A percentile compares a stretch with the other conserved stretches of the same genome.
Evolutionary conservation across 345 rosid species (phyloP).

Genomic region (Eucalyptus coolabah): DNA sequence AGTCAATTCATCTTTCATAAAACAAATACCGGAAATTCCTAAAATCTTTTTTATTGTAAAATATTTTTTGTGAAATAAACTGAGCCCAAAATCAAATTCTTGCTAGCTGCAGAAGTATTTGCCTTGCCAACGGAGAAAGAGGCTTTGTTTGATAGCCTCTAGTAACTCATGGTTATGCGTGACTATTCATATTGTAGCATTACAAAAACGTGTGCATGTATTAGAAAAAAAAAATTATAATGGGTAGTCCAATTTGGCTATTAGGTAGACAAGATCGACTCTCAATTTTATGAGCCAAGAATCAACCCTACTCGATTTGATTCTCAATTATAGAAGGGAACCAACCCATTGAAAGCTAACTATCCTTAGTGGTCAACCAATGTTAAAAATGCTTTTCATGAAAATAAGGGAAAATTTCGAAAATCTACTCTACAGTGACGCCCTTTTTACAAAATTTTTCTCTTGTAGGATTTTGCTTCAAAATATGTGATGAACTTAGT

Average conservation of each 20-base stretch:
- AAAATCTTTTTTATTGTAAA: rapidly evolving
- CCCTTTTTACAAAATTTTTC: not conserved
- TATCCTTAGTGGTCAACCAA: rapidly evolving
- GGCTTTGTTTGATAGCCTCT: not conserved
- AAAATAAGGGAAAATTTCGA: not conserved
- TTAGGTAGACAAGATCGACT: rapidly evolving
- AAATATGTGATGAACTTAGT: not conserved
- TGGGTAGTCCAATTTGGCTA: rapidly evolving
- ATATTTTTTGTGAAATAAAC: rapidly evolving
- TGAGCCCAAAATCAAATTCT: rapidly evolving
- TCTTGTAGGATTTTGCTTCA: not conserved
- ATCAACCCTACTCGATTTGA: rapidly evolving
- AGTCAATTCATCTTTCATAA: too few relatives aligned
- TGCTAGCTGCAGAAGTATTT: not conserved
- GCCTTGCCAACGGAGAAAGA: not conserved
- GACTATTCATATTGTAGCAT: not conserved
- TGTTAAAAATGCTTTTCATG: rapidly evolving
- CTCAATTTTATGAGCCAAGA: not conserved
- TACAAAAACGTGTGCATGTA: not conserved
- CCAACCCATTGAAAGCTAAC: rapidly evolving
- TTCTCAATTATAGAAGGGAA: rapidly evolving
- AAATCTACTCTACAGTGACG: not conserved
- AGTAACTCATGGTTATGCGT: not conserved
- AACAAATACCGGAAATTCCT: rapidly evolving
- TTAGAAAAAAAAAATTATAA: not conserved